phyloP scores from a whole-genome alignment of 768 basidiomycete species.

The Hygrophorus russula region DNA sequence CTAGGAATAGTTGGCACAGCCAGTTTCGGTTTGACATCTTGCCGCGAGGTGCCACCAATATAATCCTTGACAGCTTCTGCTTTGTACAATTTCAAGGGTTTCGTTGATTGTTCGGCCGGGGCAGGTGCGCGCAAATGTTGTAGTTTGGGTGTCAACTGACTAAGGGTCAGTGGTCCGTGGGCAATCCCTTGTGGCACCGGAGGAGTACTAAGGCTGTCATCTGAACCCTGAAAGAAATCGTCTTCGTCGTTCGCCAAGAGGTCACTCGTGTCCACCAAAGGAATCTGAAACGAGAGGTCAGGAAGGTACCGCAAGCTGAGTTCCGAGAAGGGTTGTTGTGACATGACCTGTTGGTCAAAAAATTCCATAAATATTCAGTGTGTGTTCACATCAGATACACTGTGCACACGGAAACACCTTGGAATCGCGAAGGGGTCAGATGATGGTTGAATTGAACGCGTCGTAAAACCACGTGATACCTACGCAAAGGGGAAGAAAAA shows the following conservation, averaged over 20 bases:
- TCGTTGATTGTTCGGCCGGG: not conserved
- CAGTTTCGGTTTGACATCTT: too few species aligned
- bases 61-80: too few species aligned
- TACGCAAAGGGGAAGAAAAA: too few species aligned
- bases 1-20: too few species aligned
- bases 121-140: not conserved
- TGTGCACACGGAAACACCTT: too few species aligned
- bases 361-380: too few species aligned
- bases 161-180: constrained; percentile 24
- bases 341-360: constrained; percentile 10
- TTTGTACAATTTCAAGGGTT: not conserved
- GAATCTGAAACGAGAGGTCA: constrained; percentile 45
- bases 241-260: constrained; percentile 36
- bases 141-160: constrained; percentile 30
- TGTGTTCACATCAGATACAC: too few species aligned
- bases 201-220: constrained; percentile 26
- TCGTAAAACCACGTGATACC: too few species aligned
- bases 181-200: constrained; percentile 16
- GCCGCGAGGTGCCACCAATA: too few species aligned
- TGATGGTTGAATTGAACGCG: too few species aligned
- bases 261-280: constrained; percentile 34
- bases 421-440: not conserved
- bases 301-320: constrained; percentile 42
- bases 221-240: constrained; percentile 33
- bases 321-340: constrained; percentile 22